A percentile compares a stretch with the other conserved stretches of the same genome.
Conservation (phyloP, 2,329 filamentous ascomycete genomes). For the Helotiales sp. region DNA sequence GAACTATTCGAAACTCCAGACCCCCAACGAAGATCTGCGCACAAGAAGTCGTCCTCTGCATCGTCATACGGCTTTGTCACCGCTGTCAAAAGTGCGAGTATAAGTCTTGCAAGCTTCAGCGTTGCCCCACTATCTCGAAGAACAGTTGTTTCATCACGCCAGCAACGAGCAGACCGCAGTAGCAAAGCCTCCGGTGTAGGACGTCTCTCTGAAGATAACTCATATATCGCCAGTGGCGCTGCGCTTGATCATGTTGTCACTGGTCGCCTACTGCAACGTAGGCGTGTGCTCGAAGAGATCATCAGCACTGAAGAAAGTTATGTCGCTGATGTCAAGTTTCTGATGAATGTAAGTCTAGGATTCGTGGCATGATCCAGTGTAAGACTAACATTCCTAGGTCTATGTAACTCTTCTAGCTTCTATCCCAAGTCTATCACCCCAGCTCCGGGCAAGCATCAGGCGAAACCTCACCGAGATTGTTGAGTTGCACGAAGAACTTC, state of each 20-base stretch:
- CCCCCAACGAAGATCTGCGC: constrained; percentile 39
- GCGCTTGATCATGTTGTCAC: constrained; percentile 67
- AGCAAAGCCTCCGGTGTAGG: constrained; percentile 59
- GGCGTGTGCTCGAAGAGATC: constrained; percentile 81
- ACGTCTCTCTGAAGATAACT: constrained; percentile 66
- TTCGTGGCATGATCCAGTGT: constrained; percentile 63
- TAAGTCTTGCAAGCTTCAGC: constrained; percentile 74
- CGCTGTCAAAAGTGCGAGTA: constrained; percentile 77
- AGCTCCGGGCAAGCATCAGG: constrained; percentile 71
- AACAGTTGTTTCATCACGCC: constrained; percentile 51
- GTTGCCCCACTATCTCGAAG: constrained; percentile 60
- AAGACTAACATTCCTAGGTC: constrained; percentile 51
- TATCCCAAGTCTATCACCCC: constrained; percentile 63
- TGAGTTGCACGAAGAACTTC: constrained; percentile 78
- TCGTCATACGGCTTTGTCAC: constrained; percentile 80
- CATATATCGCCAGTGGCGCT: constrained; percentile 54
- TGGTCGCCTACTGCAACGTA: constrained; percentile 71
- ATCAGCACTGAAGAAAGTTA: constrained; percentile 86
- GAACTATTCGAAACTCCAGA: constrained; percentile 36
- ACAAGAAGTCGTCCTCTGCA: constrained; percentile 64
- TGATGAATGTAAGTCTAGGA: constrained; percentile 72
- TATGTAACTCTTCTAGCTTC: constrained; percentile 75
- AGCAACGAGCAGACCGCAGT: constrained; percentile 62
- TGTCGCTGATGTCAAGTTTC: constrained; percentile 80
- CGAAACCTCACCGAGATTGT: constrained; percentile 78